phyloP scores from a whole-genome alignment of 2,329 filamentous ascomycete species.

The Aspergillus piperis region DNA sequence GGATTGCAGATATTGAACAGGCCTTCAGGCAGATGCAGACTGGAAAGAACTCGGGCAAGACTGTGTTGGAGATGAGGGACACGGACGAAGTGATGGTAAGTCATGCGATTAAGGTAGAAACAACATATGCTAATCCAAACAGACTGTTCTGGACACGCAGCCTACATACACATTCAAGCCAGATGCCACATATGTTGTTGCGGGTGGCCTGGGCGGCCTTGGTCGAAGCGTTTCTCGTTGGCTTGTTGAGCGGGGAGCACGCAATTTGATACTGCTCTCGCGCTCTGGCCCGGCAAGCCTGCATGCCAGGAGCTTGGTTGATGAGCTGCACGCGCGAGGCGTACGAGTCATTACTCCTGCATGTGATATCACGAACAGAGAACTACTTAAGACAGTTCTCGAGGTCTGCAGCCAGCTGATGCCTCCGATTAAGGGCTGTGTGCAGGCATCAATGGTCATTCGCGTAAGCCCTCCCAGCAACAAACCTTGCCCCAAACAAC shows the following conservation, averaged over 20 bases:
- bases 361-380: slow-evolving; percentile 9
- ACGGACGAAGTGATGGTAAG: slow-evolving; percentile 11
- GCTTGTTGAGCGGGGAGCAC: slow-evolving; percentile 37
- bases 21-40: slow-evolving; percentile 36
- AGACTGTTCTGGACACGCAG: slow-evolving; percentile 13
- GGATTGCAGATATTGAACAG: slow-evolving; percentile 27
- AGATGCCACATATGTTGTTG: slow-evolving; percentile 32
- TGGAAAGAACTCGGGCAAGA: slow-evolving; percentile 44
- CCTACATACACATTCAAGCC: slow-evolving; percentile 5
- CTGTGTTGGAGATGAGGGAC: slow-evolving; percentile 27
- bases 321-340: not conserved
- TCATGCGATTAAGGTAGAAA: not conserved
- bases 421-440: slow-evolving; percentile 16
- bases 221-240: slow-evolving; percentile 33
- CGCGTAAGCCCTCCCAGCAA: not conserved
- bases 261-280: slow-evolving; percentile 33
- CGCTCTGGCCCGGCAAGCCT: slow-evolving; percentile 8
- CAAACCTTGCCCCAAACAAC: not conserved
- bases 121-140: not conserved
- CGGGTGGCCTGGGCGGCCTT: slow-evolving; percentile 38
- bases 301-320: slow-evolving; percentile 6
- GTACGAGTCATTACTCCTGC: not conserved
- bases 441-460: slow-evolving; percentile 14
- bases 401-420: not conserved
- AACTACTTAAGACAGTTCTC: not conserved